Percentiles rank a stretch among this genome's conserved stretches.
These are phyloP conservation scores for Rhododendron vialii DNA, from an alignment of 148 eudicot genomes.

Conservation along the genomic window DNA sequence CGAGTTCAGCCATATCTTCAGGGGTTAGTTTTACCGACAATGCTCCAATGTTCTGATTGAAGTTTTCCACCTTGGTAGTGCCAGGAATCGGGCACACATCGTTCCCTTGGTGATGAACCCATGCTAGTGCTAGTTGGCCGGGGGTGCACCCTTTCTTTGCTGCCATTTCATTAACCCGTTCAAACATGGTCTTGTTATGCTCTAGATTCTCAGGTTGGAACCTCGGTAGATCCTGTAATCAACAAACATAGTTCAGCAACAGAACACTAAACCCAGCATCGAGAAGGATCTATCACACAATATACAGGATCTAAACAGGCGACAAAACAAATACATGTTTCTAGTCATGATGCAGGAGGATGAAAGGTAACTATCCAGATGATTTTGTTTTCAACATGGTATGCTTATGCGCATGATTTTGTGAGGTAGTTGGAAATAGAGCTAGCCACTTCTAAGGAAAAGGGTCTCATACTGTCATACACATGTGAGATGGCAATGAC, in stretches of 20 bases:
- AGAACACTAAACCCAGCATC: neutral
- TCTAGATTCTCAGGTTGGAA: constrained; percentile 4
- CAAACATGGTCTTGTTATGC: constrained; percentile 13
- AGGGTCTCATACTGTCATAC: neutral
- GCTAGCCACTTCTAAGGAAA: neutral
- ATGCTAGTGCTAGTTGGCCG: constrained; percentile 17
- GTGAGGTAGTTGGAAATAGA: neutral
- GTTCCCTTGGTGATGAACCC: constrained; percentile 18
- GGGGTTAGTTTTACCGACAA: constrained; percentile 4
- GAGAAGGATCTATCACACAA: neutral
- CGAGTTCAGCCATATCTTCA: constrained; percentile 15
- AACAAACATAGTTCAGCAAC: neutral
- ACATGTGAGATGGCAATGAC: neutral
- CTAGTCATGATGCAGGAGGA: neutral
- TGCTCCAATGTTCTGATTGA: constrained; percentile 15
- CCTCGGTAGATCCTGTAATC: constrained; percentile 9
- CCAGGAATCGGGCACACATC: constrained; percentile 20
- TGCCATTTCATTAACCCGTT: constrained; percentile 13
- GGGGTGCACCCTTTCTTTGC: constrained; percentile 17
- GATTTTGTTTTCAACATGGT: neutral
- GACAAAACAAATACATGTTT: neutral
- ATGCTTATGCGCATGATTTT: neutral
- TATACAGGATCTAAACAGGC: neutral
- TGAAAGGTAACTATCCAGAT: neutral
- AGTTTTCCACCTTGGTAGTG: constrained; percentile 15